These are phyloP conservation scores for Jamesozyma spencerorum DNA, from an alignment of 805 yeast species.

Conservation along the genomic window DNA sequence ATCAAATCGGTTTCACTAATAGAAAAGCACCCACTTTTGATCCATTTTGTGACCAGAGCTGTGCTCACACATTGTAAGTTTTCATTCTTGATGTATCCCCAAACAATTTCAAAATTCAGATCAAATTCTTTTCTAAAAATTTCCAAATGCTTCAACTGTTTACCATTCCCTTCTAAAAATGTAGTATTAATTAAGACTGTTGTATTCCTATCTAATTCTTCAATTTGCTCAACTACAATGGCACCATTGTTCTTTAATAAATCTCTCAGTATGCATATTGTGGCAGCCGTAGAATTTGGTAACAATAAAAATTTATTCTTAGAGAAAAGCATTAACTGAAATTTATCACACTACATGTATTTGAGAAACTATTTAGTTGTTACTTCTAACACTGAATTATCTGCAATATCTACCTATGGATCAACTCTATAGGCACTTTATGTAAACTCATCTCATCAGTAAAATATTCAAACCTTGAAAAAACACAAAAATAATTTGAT, in stretches of 20 bases:
- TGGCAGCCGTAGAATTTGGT: constrained; percentile 15
- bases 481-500: constrained; percentile 53
- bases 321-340: constrained; percentile 4
- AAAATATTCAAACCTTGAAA: too few species aligned
- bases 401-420: too few species aligned
- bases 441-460: too few species aligned
- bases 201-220: constrained; percentile 5
- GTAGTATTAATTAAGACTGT: constrained; percentile 21
- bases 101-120: constrained; percentile 6
- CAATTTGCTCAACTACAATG: constrained; percentile 3
- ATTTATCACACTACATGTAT: neutral
- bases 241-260: constrained; percentile 20
- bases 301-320: constrained; percentile 9
- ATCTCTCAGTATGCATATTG: constrained; percentile 10
- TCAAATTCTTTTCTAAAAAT: constrained; percentile 20
- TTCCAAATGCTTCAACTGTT: constrained; percentile 7
- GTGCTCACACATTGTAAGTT: constrained; percentile 10
- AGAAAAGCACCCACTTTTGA: constrained; percentile 7
- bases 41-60: constrained; percentile 15
- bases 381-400: neutral
- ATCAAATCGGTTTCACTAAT: constrained; percentile 2
- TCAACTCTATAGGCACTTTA: too few species aligned
- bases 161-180: constrained; percentile 11
- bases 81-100: constrained; percentile 6
- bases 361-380: neutral